Evolutionary conservation across 2,329 filamentous ascomycete genomes (phyloP).

Genomic region (Septoria petroselini): DNA sequence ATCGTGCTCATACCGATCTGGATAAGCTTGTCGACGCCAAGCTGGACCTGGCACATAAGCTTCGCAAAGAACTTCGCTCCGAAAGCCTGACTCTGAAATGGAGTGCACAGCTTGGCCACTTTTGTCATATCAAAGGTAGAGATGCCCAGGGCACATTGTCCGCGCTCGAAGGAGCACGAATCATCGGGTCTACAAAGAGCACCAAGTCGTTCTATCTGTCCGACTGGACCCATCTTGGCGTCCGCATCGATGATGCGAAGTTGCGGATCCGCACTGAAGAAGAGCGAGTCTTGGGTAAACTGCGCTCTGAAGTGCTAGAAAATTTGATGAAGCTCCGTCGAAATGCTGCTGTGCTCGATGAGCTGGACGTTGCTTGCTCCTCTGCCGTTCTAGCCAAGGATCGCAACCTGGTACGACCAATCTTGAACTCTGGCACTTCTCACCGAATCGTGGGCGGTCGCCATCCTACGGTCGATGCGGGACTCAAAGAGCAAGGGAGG

Average conservation of each 20-base stretch:
- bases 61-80: slow-evolving; percentile 59
- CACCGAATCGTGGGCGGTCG: slow-evolving; percentile 82
- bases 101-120: slow-evolving; percentile 82
- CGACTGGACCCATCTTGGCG: slow-evolving; percentile 80
- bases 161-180: slow-evolving; percentile 47
- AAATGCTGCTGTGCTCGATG: slow-evolving; percentile 88
- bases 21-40: slow-evolving; percentile 61
- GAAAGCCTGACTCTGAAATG: slow-evolving; percentile 73
- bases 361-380: slow-evolving; percentile 84
- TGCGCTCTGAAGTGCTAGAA: slow-evolving; percentile 72
- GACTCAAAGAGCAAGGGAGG: slow-evolving; percentile 73
- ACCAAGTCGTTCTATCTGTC: slow-evolving; percentile 81
- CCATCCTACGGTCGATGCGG: slow-evolving; percentile 87
- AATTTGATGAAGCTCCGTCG: slow-evolving; percentile 82
- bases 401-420: slow-evolving; percentile 68
- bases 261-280: slow-evolving; percentile 80
- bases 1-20: slow-evolving; percentile 66
- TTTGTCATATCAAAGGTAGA: slow-evolving; percentile 85
- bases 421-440: slow-evolving; percentile 59
- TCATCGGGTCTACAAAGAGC: slow-evolving; percentile 74
- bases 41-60: slow-evolving; percentile 53
- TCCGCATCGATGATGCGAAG: slow-evolving; percentile 72
- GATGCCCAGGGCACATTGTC: slow-evolving; percentile 54
- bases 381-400: slow-evolving; percentile 78
- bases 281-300: slow-evolving; percentile 68